Conservation (phyloP, 176 grass and related monocot species). For the Eleusine indica region DNA sequence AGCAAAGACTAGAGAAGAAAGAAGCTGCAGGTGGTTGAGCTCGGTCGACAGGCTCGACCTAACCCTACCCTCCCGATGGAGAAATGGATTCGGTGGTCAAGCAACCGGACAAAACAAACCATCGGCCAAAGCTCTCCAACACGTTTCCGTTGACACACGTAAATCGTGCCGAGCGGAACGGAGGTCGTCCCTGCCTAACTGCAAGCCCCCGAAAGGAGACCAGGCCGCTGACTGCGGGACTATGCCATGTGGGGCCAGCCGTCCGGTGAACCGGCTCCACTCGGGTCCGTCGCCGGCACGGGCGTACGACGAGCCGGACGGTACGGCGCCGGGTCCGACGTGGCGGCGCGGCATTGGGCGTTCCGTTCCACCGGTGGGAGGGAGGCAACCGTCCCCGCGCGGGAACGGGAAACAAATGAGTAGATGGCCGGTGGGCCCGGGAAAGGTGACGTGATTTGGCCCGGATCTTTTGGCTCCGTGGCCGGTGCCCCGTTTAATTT, state of each 20-base stretch:
- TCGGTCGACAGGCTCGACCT: not conserved
- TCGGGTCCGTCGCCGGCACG: not conserved
- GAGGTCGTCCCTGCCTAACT: not conserved
- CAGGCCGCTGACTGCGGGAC: too few species aligned
- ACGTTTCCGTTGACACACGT: not conserved
- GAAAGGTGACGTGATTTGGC: not conserved
- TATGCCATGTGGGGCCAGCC: not conserved
- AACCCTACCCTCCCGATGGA: not conserved
- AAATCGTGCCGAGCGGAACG: constrained; percentile 4
- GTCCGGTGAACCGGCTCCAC: too few species aligned
- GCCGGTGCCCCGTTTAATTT: not conserved
- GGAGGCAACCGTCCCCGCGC: not conserved
- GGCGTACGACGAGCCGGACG: not conserved
- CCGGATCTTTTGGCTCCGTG: too few species aligned
- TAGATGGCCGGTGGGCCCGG: constrained; percentile 8
- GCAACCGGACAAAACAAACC: not conserved
- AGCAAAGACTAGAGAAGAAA: not conserved
- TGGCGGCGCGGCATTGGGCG: not conserved
- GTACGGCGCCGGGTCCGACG: not conserved
- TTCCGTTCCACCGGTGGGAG: not conserved
- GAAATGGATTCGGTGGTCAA: not conserved
- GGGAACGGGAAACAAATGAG: not conserved
- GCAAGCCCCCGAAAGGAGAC: not conserved
- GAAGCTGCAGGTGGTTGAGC: not conserved
- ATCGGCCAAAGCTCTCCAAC: not conserved